Base-by-base conservation (phyloP, 1,139 yeast genomes). In the Geotrichum histeridarum region DNA sequence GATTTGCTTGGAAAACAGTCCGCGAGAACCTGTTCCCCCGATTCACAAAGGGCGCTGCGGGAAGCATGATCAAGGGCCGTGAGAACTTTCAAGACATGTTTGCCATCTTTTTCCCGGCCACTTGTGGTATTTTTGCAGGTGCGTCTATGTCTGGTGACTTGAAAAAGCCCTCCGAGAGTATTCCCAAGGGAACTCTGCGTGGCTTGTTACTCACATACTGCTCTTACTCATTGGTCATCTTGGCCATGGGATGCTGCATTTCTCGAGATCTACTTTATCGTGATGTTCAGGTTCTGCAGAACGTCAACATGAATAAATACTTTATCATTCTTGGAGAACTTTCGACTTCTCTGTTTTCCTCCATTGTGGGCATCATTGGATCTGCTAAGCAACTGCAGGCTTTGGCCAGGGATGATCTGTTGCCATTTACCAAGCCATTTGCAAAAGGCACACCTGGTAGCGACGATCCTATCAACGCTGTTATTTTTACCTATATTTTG, bases 111-210 rank as follows among this genome's bases (percentile, higher is more conserved):
- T 93, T 93, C 73, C 98, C 99, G 12, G 96, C 99, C 0, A 91
- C 98, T 0, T 96, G 98, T 1, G 99, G 99, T 57, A 91, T 93
- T 43, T 86, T 91, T 69, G 98, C 99, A 1, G 99, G 99, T n/a
- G 97, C 98, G 1, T 86, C 95, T 14, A 93, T 93, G 98, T 89
- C 96, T 47, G 98, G 99, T n/a, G 96, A 90, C 63, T 75, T 93
- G 58, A 74, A 80, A 57, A 82, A 78, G 56, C 99, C 99, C 0
- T 87, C 96, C 0, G 82, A 79, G 62, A 83, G 95, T 1, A 93
- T 93, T 53, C 98, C 99, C 0, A 77, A 78, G 58, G 99, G 99
- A 8, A 93, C 99, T 0, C 70, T 93, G 31, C 79, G 83, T 73
- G 98, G 98, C 0, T 73, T 93, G 7, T 60, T 82, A 2, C 72